Conservation (phyloP, 495 filamentous ascomycete species). For the Baudoinia panamericana region DNA sequence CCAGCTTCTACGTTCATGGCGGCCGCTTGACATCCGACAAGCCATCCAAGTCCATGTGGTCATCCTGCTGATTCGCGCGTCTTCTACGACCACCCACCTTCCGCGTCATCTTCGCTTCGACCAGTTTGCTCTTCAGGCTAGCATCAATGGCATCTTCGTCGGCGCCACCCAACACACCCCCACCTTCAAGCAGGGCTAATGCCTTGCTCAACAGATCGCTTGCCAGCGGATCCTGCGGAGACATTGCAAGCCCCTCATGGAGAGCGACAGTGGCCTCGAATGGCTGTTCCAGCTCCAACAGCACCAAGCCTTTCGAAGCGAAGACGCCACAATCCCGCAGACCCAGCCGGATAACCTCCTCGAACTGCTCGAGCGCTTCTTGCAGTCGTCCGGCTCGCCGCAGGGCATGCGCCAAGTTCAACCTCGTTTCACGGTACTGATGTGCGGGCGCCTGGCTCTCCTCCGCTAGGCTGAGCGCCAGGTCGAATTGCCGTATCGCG, state of each 20-base stretch:
- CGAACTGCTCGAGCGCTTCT: constrained; percentile 32
- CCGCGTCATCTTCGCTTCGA: constrained; percentile 8
- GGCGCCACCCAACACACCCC: constrained; percentile 19
- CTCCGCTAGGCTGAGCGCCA: constrained; percentile 60
- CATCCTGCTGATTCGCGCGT: neutral
- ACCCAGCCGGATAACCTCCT: constrained; percentile 63
- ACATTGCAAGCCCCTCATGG: constrained; percentile 33
- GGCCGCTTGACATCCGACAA: neutral
- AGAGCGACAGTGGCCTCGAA: constrained; percentile 31
- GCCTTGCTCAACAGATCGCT: constrained; percentile 31
- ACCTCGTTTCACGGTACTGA: constrained; percentile 7
- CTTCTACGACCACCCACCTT: constrained; percentile 10
- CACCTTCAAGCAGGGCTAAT: constrained; percentile 25
- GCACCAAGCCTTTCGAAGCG: constrained; percentile 47
- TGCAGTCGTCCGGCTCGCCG: constrained; percentile 54
- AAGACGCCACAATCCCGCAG: constrained; percentile 47
- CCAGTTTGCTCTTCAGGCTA: constrained; percentile 5
- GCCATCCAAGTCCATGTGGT: constrained; percentile 15
- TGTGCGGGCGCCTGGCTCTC: constrained; percentile 34
- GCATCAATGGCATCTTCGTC: constrained; percentile 24
- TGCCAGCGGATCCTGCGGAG: constrained; percentile 33
- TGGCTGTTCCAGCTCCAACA: constrained; percentile 29
- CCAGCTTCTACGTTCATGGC: too few species aligned
- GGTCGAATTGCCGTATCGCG: constrained; percentile 57
- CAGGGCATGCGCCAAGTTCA: constrained; percentile 75